Conservation (phyloP, 169 alveolate genomes). For the Cyclospora cayetanensis region DNA sequence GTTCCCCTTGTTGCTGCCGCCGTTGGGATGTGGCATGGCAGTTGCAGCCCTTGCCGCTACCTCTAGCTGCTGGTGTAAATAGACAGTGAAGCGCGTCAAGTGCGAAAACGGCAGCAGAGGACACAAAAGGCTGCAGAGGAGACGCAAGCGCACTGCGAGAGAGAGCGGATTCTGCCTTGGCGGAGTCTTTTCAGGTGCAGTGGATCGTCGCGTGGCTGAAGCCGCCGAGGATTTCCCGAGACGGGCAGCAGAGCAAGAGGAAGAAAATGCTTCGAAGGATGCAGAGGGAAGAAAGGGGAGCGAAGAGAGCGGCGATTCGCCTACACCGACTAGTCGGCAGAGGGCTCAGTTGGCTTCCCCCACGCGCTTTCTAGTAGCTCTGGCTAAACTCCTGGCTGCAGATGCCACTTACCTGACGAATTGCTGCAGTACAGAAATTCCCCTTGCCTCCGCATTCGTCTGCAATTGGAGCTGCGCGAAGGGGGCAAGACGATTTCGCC, state of each 20-base stretch:
- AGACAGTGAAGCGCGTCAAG: neutral
- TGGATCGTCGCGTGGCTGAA: no score
- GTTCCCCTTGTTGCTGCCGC: constrained; percentile 10
- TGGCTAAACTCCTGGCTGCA: no score
- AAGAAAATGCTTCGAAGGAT: neutral
- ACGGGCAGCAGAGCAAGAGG: neutral
- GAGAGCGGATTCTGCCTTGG: no score
- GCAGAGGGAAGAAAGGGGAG: neutral
- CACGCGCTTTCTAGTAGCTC: no score
- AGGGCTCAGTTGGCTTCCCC: no score
- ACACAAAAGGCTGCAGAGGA: neutral
- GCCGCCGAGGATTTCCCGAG: no score
- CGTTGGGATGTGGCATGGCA: neutral
- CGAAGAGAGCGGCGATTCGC: no score
- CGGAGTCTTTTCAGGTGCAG: no score
- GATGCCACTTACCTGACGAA: neutral
- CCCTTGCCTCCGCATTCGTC: neutral
- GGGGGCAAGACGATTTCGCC: neutral
- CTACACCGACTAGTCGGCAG: no score
- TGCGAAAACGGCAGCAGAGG: neutral
- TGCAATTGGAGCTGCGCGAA: neutral
- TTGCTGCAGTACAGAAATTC: neutral
- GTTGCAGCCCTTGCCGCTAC: neutral
- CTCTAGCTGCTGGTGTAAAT: neutral
- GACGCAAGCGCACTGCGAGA: neutral